Conservation (phyloP, 2,329 filamentous ascomycete species). For the Trichoderma citrinoviride region DNA sequence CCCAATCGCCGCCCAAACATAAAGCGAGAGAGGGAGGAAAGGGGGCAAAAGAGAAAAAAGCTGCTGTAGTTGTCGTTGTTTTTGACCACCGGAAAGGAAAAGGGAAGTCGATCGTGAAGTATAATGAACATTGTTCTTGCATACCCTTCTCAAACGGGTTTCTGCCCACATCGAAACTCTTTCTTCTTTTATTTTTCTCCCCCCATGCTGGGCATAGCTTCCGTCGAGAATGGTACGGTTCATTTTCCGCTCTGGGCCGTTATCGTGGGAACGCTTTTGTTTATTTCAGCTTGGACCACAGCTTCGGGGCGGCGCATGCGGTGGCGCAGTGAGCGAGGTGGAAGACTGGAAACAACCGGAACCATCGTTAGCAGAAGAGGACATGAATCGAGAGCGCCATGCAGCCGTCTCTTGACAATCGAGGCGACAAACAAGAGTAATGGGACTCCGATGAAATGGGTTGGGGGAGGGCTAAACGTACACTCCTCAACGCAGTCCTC, state of each 20-base stretch:
- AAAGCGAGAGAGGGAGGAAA: too few relatives aligned
- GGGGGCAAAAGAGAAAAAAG: not conserved
- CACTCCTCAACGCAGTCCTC: conserved; percentile 99
- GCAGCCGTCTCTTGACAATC: not conserved
- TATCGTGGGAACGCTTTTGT: conserved; percentile 23
- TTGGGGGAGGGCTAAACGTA: conserved; percentile 53
- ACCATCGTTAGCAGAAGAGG: conserved; percentile 7
- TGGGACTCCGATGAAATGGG: not conserved
- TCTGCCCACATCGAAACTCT: not conserved
- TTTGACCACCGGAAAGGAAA: not conserved
- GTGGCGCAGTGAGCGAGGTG: conserved; percentile 95
- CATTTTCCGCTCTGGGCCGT: not conserved
- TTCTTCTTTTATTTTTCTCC: not conserved
- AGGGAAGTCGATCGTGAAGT: not conserved
- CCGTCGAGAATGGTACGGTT: not conserved
- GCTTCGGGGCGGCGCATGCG: conserved; percentile 91
- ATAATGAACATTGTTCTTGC: not conserved
- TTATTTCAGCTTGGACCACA: conserved; percentile 92
- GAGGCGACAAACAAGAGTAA: not conserved
- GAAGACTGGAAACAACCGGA: conserved; percentile 69
- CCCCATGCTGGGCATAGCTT: conserved; percentile 4
- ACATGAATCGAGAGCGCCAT: not conserved
- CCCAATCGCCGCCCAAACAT: too few relatives aligned
- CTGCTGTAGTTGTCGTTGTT: conserved; percentile 13
- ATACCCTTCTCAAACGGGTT: not conserved